Base-by-base conservation (phyloP, 139 green algal species). In the Nannochloris sp. region DNA sequence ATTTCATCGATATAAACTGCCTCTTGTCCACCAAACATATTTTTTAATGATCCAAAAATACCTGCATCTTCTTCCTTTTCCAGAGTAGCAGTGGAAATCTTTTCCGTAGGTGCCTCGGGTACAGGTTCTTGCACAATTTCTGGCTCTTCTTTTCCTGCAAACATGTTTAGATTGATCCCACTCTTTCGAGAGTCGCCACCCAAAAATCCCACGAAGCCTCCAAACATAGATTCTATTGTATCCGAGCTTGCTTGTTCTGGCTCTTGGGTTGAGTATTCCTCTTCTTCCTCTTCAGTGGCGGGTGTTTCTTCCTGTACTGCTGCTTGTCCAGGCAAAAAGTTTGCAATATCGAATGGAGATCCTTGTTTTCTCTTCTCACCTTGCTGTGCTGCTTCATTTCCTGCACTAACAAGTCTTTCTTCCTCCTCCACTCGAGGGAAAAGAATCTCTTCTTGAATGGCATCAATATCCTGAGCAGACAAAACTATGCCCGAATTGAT, bases 401-500 rank as follows among this genome's bases (percentile, higher is more conserved):
- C 61, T 14, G 31, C 45, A 3, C 25, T 48, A 33, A 45, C 62
- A 29, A 29, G 25, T 40, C 44, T 53, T 23, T 58, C 63, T 53
- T 29, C 25, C 26, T 64, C 63, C 30, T 59, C 49, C 29, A 55
- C 61, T 2, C 37, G 37, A 28, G 67, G 60, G 60, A 46, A 40
- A 59, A 70, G 9, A 31, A 61, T 30, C 11, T 25, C 43, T 30
- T 72, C 59, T 55, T 62, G 43, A 17, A 80, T 78, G 13, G 17
- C 45, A 3, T 13, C 23, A 49, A 82, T 68, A 29, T 85, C 65
- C 28, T 65, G 36, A 14, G 48, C 3, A 17, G 60, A 57, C 51
- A 85, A 74, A 51, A 80, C 43, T 43, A 65, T 17, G 9, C 45
- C 58, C 36, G 66, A 43, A 12, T 49, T 59, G 31, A 65, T 64